Evolutionary conservation across 1,139 yeast species (phyloP).

Genomic region (Saccharomyces hybrid): DNA sequence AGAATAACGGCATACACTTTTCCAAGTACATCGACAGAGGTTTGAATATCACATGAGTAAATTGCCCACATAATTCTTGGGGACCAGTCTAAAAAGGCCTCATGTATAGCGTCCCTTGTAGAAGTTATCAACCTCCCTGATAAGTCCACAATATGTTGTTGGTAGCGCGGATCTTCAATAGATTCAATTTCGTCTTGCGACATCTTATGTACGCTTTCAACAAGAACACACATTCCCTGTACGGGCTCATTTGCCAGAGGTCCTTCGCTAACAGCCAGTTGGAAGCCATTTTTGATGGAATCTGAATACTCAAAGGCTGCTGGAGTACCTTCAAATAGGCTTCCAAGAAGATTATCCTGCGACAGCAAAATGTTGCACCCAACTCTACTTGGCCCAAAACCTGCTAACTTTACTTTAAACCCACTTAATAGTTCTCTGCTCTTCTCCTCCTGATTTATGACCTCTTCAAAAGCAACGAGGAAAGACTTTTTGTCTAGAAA

Average conservation of each 20-base stretch:
- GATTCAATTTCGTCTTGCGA: conserved; percentile 33
- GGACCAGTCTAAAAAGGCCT: conserved; percentile 66
- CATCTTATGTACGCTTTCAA: conserved; percentile 36
- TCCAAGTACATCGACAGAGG: conserved; percentile 89
- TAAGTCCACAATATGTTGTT: conserved; percentile 33
- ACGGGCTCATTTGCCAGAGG: conserved; percentile 85
- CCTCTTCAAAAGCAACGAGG: conserved; percentile 32
- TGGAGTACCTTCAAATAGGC: conserved; percentile 14
- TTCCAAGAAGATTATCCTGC: conserved; percentile 35
- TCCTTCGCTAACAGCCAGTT: conserved; percentile 74
- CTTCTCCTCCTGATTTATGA: conserved; percentile 25
- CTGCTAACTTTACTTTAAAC: conserved; percentile 39
- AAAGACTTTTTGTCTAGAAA: conserved; percentile 29
- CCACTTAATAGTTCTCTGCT: conserved; percentile 24
- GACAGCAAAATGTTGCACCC: conserved; percentile 75
- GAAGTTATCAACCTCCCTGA: conserved; percentile 69
- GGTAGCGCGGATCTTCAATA: conserved; percentile 29
- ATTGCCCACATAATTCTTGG: conserved; percentile 88
- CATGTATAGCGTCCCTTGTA: conserved; percentile 67
- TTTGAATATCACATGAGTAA: conserved; percentile 92
- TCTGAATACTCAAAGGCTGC: conserved; percentile 48
- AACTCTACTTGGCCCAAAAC: conserved; percentile 70
- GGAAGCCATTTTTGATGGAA: conserved; percentile 74
- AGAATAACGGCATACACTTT: conserved; percentile 94
- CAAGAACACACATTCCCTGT: conserved; percentile 64